A percentile compares a stretch with the other conserved stretches of the same genome.
phyloP scores from a whole-genome alignment of 495 filamentous ascomycete genomes.

The Astrothelium macrocarpum region DNA sequence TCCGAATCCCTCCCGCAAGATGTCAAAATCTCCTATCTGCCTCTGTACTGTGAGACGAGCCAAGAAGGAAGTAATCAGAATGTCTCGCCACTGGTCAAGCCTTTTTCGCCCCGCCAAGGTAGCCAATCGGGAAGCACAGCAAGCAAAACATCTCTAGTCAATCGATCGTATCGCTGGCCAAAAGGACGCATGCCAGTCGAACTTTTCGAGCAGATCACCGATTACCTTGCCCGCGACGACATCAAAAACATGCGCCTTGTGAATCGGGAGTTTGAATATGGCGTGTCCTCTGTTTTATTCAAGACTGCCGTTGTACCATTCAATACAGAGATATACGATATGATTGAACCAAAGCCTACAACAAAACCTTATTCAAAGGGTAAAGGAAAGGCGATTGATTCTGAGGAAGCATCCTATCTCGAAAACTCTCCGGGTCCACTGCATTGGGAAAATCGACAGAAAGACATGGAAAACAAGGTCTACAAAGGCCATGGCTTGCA shows the following conservation, averaged over 20 bases:
- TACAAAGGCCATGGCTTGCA: conserved; percentile 38
- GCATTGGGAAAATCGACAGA: conserved; percentile 28
- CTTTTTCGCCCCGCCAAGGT: too few species aligned
- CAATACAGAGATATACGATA: conserved; percentile 42
- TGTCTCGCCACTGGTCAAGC: not conserved
- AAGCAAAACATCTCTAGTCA: too few species aligned
- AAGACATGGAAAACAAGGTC: conserved; percentile 27
- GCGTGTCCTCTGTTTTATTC: conserved; percentile 40
- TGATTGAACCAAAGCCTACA: conserved; percentile 25
- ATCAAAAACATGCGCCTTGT: conserved; percentile 45
- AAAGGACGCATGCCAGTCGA: conserved; percentile 38
- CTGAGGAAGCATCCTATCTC: not conserved
- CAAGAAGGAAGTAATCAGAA: not conserved
- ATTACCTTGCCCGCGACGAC: conserved; percentile 39
- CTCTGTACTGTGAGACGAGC: not conserved
- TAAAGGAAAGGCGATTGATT: conserved; percentile 20
- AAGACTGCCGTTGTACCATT: conserved; percentile 45
- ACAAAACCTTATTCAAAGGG: conserved; percentile 26
- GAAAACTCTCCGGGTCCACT: not conserved
- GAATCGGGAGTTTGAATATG: conserved; percentile 42
- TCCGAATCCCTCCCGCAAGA: not conserved
- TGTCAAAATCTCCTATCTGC: not conserved
- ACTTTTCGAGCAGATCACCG: conserved; percentile 39
- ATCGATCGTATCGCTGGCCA: conserved; percentile 34
- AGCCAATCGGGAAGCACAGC: too few species aligned